Base-by-base conservation (phyloP, 2,329 filamentous ascomycete species). In the Aspergillus oerlinghausenensis region DNA sequence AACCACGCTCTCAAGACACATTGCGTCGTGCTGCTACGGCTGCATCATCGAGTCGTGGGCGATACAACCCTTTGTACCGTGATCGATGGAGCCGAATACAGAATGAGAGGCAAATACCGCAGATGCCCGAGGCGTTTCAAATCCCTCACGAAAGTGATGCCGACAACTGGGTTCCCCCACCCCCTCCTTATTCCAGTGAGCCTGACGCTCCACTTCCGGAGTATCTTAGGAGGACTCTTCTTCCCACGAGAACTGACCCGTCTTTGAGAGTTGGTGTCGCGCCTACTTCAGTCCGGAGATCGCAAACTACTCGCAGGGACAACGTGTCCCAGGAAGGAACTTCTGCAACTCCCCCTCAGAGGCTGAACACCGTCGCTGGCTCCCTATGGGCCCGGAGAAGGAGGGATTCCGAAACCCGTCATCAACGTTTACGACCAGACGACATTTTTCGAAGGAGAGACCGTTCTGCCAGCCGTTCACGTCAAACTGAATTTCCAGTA, bases 131-230 rank as follows among this genome's bases (percentile, higher is more conserved):
- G 21, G 26, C 52, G 25, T 64, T 65, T 45, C 88, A 92, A 65
- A 82, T 91, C 63, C 90, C 90, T 3, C 89, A 94, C 70, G 90
- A 94, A 72, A 93, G 89, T 61, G 90, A 94, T 69, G 89, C 90
- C 3, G 90, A 94, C 66, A 90, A 92, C 65, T 95, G 90, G 90
- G 88, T 92, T 4, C 89, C 90, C 4, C 90, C 90, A 4, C 90
- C 90, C 8, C 90, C 90, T 3, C 89, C 89, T 1, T 95, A 95
- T 58, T 70, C 67, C 23, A 70, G 65, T 8, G 68, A 75, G 21
- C 60, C 73, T 14, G 70, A 71, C 26, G 63, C 51, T 35, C 70
- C 72, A n/a, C 65, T 76, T 7, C 74, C 74, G n/a, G 72, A 74
- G 11, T 64, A 72, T 56, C 59, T 76, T 10, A 66, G 63, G 60